phyloP scores from a whole-genome alignment of 139 green algal species.

The Coelastrella sp. region DNA sequence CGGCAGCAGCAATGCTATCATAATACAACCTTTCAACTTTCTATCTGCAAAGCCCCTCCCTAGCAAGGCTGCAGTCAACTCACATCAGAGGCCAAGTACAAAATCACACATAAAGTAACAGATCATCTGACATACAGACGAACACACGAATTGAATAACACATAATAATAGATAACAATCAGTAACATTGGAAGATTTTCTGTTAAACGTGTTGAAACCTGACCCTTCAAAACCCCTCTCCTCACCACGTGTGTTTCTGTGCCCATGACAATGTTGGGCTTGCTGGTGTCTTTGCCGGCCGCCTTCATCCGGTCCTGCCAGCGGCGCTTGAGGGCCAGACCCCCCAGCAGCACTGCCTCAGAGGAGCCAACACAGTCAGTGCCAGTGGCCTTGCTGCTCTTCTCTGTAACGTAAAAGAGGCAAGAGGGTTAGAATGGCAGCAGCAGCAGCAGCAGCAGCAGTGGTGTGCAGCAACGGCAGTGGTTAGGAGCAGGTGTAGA shows the following conservation, averaged over 20 bases:
- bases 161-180: background rate
- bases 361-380: slow-evolving; percentile 65
- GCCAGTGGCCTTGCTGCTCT: slow-evolving; percentile 30
- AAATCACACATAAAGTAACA: no score
- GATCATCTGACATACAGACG: background rate
- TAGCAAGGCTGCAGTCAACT: no score
- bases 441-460: background rate
- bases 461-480: background rate
- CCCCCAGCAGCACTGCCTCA: slow-evolving; percentile 81
- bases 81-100: no score
- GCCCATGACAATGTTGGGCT: slow-evolving; percentile 78
- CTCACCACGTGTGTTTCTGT: slow-evolving; percentile 60
- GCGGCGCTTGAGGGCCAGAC: slow-evolving; percentile 73
- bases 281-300: slow-evolving; percentile 53
- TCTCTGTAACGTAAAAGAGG: no score
- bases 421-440: background rate
- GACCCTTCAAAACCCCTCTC: background rate
- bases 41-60: no score
- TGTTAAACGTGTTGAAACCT: no score
- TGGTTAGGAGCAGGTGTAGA: background rate
- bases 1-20: background rate
- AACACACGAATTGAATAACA: background rate
- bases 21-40: no score
- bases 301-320: slow-evolving; percentile 64
- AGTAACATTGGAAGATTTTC: background rate